phyloP scores from a whole-genome alignment of 192 early-diverging fungal species.

The Lobosporangium transversale region DNA sequence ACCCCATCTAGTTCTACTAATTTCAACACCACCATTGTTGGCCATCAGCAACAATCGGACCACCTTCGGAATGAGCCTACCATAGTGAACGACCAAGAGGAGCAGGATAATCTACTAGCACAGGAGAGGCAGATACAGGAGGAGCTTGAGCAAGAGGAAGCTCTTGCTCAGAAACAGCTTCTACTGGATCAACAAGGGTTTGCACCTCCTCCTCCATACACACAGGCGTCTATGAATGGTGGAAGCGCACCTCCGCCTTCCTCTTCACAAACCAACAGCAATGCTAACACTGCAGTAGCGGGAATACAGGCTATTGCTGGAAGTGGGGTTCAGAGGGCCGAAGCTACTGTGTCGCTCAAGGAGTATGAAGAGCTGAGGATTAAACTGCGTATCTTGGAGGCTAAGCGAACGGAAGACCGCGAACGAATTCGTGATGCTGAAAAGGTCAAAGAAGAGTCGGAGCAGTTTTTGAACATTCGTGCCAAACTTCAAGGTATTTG shows the following conservation, averaged over 20 bases:
- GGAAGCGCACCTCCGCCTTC: neutral
- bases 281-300: too few relatives aligned
- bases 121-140: constrained; percentile 38
- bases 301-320: constrained; percentile 13
- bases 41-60: constrained; percentile 14
- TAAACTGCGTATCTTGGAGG: constrained; percentile 80
- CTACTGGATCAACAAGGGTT: constrained; percentile 32
- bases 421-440: constrained; percentile 80
- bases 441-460: constrained; percentile 74
- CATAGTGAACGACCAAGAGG: constrained; percentile 19
- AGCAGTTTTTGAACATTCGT: constrained; percentile 70
- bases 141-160: constrained; percentile 47
- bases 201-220: constrained; percentile 18
- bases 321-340: neutral
- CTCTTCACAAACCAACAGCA: neutral
- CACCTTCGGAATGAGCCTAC: constrained; percentile 4
- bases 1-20: constrained; percentile 11
- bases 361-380: constrained; percentile 84
- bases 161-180: constrained; percentile 18
- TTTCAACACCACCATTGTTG: constrained; percentile 36
- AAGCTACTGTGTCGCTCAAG: constrained; percentile 64
- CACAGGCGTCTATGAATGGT: too few relatives aligned
- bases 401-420: constrained; percentile 83
- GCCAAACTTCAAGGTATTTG: constrained; percentile 70
- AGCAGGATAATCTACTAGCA: constrained; percentile 10